A percentile compares a stretch with the other conserved stretches of the same genome.
Evolutionary conservation across 495 filamentous ascomycete genomes (phyloP).

Genomic region (Podospora pseudocomata): DNA sequence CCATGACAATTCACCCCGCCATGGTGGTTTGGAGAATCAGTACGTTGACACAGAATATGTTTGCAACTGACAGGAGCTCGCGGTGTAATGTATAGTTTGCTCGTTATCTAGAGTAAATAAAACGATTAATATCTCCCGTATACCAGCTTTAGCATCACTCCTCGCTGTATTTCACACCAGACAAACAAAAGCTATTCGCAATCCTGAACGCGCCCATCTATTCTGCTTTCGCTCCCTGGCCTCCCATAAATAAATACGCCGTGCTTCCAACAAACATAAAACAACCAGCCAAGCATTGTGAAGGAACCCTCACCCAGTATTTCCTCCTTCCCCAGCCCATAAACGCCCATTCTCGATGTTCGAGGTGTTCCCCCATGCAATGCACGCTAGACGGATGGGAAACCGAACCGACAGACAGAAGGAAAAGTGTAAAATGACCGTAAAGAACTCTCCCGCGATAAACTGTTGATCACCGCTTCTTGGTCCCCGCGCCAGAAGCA

Average conservation of each 20-base stretch:
- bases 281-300: background rate
- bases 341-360: conserved; percentile 8
- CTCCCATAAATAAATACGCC: background rate
- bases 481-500: background rate
- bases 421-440: background rate
- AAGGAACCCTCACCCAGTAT: background rate
- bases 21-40: background rate
- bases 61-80: background rate
- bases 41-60: background rate
- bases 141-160: background rate
- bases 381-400: conserved; percentile 27
- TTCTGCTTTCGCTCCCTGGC: background rate
- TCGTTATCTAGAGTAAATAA: background rate
- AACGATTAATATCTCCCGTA: background rate
- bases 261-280: background rate
- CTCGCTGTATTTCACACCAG: background rate
- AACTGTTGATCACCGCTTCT: background rate
- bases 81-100: background rate
- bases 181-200: too few species aligned
- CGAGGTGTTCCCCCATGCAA: conserved; percentile 26
- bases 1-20: background rate
- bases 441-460: background rate
- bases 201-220: background rate
- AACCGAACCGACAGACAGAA: conserved; percentile 2
- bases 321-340: background rate